Conservation (phyloP, 805 yeast species). For the Debaryomyces prosopidis region DNA sequence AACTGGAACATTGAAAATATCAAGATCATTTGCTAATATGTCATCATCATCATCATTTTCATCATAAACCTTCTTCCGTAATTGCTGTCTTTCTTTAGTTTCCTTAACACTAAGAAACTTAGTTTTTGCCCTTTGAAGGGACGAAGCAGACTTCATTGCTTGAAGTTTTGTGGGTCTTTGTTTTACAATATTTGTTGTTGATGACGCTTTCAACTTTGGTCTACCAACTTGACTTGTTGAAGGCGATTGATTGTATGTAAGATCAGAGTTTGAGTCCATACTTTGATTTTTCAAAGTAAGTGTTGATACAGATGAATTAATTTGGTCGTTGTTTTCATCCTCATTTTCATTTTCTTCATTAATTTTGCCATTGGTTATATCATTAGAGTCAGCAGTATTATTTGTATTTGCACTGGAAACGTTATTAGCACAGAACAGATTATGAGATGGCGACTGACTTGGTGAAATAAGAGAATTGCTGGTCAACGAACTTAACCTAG, state of each 20-base stretch:
- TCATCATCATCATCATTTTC: constrained; percentile 44
- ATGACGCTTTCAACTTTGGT: constrained; percentile 10
- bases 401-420: neutral
- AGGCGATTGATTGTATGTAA: constrained; percentile 1
- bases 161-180: constrained; percentile 3
- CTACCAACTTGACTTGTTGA: neutral
- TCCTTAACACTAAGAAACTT: constrained; percentile 34
- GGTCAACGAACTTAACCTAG: constrained; percentile 40
- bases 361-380: constrained; percentile 2
- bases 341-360: constrained; percentile 7
- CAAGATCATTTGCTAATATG: constrained; percentile 36
- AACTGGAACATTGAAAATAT: constrained; percentile 46
- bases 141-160: constrained; percentile 11
- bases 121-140: constrained; percentile 34
- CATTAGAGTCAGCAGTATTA: neutral
- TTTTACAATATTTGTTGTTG: constrained; percentile 10
- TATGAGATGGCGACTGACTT: constrained; percentile 15
- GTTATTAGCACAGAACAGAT: constrained; percentile 9
- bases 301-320: constrained; percentile 19
- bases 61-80: constrained; percentile 41
- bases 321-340: constrained; percentile 6
- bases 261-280: constrained; percentile 1
- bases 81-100: constrained; percentile 36
- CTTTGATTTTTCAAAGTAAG: constrained; percentile 11
- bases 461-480: constrained; percentile 23